phyloP scores from a whole-genome alignment of 306 rosid species.

The Glycine soja region DNA sequence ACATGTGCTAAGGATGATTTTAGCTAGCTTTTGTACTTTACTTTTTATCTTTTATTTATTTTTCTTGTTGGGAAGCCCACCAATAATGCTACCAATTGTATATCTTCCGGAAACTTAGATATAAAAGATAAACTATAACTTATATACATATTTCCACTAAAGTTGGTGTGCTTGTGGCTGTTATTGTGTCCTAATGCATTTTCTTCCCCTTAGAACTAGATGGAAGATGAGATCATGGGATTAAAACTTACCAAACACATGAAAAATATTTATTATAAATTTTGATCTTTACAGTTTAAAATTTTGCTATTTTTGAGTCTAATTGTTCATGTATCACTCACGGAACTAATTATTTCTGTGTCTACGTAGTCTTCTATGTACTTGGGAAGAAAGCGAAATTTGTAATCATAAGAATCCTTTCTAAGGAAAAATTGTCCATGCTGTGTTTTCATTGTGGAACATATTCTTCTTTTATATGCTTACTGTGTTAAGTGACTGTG shows the following conservation, averaged over 20 bases:
- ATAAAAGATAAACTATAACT: not conserved
- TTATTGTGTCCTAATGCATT: not conserved
- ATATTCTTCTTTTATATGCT: constrained; percentile 26
- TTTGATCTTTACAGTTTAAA: not conserved
- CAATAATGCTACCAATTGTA: not conserved
- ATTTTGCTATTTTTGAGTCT: not conserved
- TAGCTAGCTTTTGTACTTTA: not conserved
- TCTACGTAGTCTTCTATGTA: not conserved
- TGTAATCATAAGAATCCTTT: constrained; percentile 7
- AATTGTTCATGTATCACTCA: not conserved
- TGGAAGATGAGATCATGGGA: constrained; percentile 19
- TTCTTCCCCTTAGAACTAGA: constrained; percentile 24
- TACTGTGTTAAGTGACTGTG: not conserved
- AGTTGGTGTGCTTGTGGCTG: not conserved
- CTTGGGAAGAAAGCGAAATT: not conserved
- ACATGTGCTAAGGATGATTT: not conserved
- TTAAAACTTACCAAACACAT: not conserved
- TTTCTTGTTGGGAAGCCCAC: not conserved
- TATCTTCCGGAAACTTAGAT: not conserved
- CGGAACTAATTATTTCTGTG: not conserved
- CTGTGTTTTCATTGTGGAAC: constrained; percentile 27
- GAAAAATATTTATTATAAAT: not conserved
- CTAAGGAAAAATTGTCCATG: constrained; percentile 2
- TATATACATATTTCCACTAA: not conserved
- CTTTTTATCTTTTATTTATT: not conserved